Evolutionary conservation across 495 filamentous ascomycete genomes (phyloP).

Genomic region (Talaromyces adpressus): DNA sequence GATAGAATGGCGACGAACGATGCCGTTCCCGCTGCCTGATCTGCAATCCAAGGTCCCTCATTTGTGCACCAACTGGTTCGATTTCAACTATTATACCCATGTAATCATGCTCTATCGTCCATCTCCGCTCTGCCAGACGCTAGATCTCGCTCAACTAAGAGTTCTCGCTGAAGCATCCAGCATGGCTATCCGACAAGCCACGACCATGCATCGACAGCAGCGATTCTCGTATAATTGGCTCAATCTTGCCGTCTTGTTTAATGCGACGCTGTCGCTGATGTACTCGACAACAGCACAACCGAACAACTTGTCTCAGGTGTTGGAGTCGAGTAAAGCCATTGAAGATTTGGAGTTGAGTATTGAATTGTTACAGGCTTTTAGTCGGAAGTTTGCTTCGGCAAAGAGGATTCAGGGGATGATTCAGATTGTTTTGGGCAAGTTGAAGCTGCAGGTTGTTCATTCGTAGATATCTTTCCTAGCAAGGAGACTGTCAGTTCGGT

Average conservation of each 20-base stretch:
- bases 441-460: constrained; percentile 8
- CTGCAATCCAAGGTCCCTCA: constrained; percentile 28
- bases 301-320: constrained; percentile 15
- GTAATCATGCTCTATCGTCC: constrained; percentile 31
- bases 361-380: constrained; percentile 25
- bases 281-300: constrained; percentile 28
- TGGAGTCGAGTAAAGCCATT: constrained; percentile 19
- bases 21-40: constrained; percentile 35
- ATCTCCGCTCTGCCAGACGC: constrained; percentile 23
- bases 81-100: constrained; percentile 35
- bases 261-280: constrained; percentile 27
- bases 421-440: constrained; percentile 16
- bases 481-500: neutral
- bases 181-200: constrained; percentile 31
- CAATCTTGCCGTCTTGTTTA: constrained; percentile 30
- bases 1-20: constrained; percentile 30
- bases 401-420: constrained; percentile 28
- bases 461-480: neutral
- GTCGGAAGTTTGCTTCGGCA: constrained; percentile 25
- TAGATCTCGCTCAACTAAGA: constrained; percentile 20
- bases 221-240: constrained; percentile 36
- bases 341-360: constrained; percentile 25
- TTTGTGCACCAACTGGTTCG: constrained; percentile 32
- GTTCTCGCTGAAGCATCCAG: constrained; percentile 24
- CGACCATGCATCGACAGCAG: constrained; percentile 25